Base-by-base conservation (phyloP, 306 rosid species). In the Canavalia ensiformis region DNA sequence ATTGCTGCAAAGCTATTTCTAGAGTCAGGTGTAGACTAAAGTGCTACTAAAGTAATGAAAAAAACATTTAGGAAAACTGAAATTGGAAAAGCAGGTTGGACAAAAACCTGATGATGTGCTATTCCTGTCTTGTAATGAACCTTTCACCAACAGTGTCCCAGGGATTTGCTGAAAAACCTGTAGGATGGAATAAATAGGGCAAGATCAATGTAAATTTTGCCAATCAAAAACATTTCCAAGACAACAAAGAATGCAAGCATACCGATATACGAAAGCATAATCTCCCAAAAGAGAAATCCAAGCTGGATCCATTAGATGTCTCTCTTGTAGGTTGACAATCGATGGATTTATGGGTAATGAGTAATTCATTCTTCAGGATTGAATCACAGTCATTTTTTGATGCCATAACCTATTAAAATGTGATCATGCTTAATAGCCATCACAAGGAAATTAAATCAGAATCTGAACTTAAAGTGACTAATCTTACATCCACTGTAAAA, bases 161-260 rank as follows among this genome's bases (percentile, higher is more conserved):
- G 94, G 97, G 44, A 84, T 89, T 85, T 94, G 97, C 88, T 92
- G 98, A 88, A 92, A 91, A 79, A 94, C 92, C 97, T 94, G 86
- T n/a, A 52, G 42, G 59, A 77, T 55, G 68, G 68, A 75, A 49
- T 8, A 54, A 13, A 52, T 1, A 68, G 7, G 9, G 31, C 46
- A 60, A 58, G 67, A 51, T 83, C 71, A 72, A 69, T 33, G 29
- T 59, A 50, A 75, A 29, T 50, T 81, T 64, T 56, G 33, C 80
- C 12, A 59, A 82, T 68, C 70, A 69, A 54, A 78, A 64, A 31
- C 46, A 86, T 44, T n/a, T 62, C 68, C 42, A 86, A 71, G 42
- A 52, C 68, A 77, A 42, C 9, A 3, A 59, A 82, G 79, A 84
- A 59, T 31, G 56, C 6, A 60, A 68, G 34, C 86, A 56, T 87